A percentile compares a stretch with the other conserved stretches of the same genome.
These are phyloP conservation scores for Fusarium proliferatum DNA, from an alignment of 2,329 filamentous ascomycete genomes.

Conservation along the genomic window DNA sequence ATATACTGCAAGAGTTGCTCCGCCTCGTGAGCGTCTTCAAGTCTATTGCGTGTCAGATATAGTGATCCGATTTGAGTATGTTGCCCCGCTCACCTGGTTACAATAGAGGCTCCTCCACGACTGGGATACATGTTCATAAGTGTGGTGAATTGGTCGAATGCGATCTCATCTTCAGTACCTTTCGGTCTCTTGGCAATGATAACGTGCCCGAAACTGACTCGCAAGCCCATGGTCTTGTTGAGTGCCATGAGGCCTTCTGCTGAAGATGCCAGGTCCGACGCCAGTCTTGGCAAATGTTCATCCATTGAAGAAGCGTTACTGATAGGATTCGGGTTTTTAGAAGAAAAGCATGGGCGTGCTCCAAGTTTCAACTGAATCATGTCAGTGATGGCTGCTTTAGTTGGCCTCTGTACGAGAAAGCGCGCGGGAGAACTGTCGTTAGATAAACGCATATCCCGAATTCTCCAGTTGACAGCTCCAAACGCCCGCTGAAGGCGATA, in stretches of 20 bases:
- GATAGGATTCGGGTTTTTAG: neutral
- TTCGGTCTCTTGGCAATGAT: constrained; percentile 44
- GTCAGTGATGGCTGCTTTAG: constrained; percentile 12
- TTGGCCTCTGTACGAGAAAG: constrained; percentile 46
- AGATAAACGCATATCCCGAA: constrained; percentile 49
- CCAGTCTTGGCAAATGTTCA: constrained; percentile 35
- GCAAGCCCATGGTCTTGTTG: constrained; percentile 45
- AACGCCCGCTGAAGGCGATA: constrained; percentile 45
- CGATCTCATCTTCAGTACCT: constrained; percentile 34
- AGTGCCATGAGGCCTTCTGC: constrained; percentile 43
- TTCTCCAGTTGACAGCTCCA: constrained; percentile 45
- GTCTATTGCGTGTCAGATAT: constrained; percentile 28
- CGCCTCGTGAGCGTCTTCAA: constrained; percentile 21
- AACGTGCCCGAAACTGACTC: constrained; percentile 49
- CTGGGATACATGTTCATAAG: constrained; percentile 44
- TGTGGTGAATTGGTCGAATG: constrained; percentile 41
- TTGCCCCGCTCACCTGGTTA: constrained; percentile 41
- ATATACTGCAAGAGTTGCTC: constrained; percentile 34
- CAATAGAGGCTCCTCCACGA: constrained; percentile 47
- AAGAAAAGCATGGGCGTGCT: constrained; percentile 39
- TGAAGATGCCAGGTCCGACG: constrained; percentile 30
- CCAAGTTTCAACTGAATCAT: constrained; percentile 41
- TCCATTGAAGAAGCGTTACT: constrained; percentile 28
- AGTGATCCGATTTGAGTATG: neutral
- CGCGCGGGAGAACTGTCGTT: constrained; percentile 38